phyloP scores from a whole-genome alignment of 768 basidiomycete genomes.

The Amanita fuliginea region DNA sequence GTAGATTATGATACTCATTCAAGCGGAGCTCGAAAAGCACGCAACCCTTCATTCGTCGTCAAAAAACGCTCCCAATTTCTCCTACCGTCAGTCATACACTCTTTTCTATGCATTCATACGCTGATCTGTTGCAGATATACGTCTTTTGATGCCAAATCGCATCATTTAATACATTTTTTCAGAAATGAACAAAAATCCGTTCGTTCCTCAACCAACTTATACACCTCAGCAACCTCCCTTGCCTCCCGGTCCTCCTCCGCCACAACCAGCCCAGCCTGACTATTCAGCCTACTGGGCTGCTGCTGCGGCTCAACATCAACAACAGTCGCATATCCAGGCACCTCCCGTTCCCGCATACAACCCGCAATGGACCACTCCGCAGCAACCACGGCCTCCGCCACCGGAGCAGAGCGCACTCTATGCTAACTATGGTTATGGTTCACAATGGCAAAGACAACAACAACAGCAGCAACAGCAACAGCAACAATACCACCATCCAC shows the following conservation, averaged over 20 bases:
- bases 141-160: background rate
- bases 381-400: conserved; percentile 48
- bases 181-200: conserved; percentile 84
- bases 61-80: background rate
- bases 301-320: conserved; percentile 36
- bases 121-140: conserved; percentile 4
- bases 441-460: conserved; percentile 61
- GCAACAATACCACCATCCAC: conserved; percentile 45
- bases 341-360: conserved; percentile 40
- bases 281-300: conserved; percentile 74
- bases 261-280: conserved; percentile 56
- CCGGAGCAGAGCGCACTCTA: conserved; percentile 79
- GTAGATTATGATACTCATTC: background rate
- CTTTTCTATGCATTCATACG: background rate
- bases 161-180: background rate
- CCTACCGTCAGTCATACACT: background rate
- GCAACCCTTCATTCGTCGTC: background rate
- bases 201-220: conserved; percentile 58
- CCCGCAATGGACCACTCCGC: conserved; percentile 57
- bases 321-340: conserved; percentile 40
- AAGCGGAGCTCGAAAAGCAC: conserved; percentile 18
- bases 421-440: conserved; percentile 86
- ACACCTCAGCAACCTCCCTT: conserved; percentile 66
- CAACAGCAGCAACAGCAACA: conserved; percentile 55
- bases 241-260: conserved; percentile 71